phyloP scores from a whole-genome alignment of 306 rosid species.

The Quercus wislizeni region DNA sequence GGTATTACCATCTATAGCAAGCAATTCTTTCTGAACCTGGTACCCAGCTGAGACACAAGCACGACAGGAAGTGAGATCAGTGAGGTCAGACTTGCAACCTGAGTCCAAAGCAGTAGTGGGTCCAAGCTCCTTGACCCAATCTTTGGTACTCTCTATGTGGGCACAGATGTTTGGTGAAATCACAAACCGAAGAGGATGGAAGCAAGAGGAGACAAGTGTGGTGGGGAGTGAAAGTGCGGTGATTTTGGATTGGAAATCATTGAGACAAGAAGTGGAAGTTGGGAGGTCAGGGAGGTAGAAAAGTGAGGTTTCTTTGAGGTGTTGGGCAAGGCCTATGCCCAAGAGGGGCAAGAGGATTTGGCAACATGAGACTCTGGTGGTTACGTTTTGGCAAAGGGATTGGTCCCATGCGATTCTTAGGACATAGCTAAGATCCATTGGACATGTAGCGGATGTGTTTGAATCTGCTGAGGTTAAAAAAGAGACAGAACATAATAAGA shows the following conservation, averaged over 20 bases:
- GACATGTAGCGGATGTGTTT: slow-evolving; percentile 42
- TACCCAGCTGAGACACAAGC: slow-evolving; percentile 55
- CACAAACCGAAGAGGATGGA: slow-evolving; percentile 63
- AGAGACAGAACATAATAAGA: slow-evolving; percentile 4
- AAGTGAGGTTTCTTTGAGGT: slow-evolving; percentile 62
- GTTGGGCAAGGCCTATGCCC: slow-evolving; percentile 56
- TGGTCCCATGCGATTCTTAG: slow-evolving; percentile 63
- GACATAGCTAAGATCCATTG: slow-evolving; percentile 70
- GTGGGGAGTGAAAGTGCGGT: slow-evolving; percentile 39
- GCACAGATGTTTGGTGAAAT: slow-evolving; percentile 58
- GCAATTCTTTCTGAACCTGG: slow-evolving; percentile 31
- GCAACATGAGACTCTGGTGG: slow-evolving; percentile 38
- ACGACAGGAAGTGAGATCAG: slow-evolving; percentile 52
- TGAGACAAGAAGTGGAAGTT: slow-evolving; percentile 61
- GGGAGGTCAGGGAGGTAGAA: slow-evolving; percentile 57
- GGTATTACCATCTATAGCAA: slow-evolving; percentile 53
- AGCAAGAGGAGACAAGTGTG: slow-evolving; percentile 39
- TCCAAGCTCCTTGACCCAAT: slow-evolving; percentile 60
- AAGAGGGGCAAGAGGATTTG: slow-evolving; percentile 49
- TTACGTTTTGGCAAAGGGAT: slow-evolving; percentile 40
- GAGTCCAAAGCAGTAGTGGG: slow-evolving; percentile 34
- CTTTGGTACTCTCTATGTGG: slow-evolving; percentile 36
- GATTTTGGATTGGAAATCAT: slow-evolving; percentile 59
- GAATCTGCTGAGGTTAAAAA: slow-evolving; percentile 24
- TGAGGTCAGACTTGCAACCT: slow-evolving; percentile 60